Conservation (phyloP, 805 yeast genomes). For the Candida chilensis region DNA sequence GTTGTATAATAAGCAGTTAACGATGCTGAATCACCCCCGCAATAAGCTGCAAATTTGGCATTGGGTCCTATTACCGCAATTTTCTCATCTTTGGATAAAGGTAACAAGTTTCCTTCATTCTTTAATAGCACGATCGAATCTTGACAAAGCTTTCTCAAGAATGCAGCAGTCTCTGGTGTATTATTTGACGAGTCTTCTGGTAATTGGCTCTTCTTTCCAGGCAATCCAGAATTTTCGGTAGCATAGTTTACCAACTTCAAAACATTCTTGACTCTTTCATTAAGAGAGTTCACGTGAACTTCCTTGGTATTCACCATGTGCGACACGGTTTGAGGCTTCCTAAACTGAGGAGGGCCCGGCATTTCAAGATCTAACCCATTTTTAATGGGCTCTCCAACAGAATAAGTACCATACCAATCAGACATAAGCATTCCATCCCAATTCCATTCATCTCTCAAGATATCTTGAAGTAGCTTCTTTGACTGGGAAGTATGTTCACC, state of each 20-base stretch:
- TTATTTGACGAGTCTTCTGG: conserved; percentile 28
- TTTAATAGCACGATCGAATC: conserved; percentile 50
- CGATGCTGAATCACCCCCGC: conserved; percentile 61
- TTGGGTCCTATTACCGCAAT: conserved; percentile 54
- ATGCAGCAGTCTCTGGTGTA: conserved; percentile 33
- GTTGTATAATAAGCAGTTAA: conserved; percentile 36
- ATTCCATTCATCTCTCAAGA: conserved; percentile 47
- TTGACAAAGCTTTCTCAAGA: conserved; percentile 34
- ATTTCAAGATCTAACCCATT: conserved; percentile 58
- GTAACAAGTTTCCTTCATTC: conserved; percentile 38
- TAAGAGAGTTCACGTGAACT: conserved; percentile 27
- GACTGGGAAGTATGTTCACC: conserved; percentile 49
- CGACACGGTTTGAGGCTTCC: conserved; percentile 27
- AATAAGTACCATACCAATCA: conserved; percentile 57
- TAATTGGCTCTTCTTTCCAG: conserved; percentile 18
- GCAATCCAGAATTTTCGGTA: conserved; percentile 25
- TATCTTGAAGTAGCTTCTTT: conserved; percentile 27
- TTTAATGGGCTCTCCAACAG: conserved; percentile 32
- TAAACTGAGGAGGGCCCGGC: conserved; percentile 51
- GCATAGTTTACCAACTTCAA: conserved; percentile 37
- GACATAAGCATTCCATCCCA: conserved; percentile 50
- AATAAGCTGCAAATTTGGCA: conserved; percentile 37
- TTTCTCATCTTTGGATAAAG: conserved; percentile 29
- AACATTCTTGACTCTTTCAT: conserved; percentile 38
- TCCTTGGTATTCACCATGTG: conserved; percentile 33